These are phyloP conservation scores for Tieghemostelium lacteum DNA, from an alignment of 78 protist genomes.

Conservation along the genomic window DNA sequence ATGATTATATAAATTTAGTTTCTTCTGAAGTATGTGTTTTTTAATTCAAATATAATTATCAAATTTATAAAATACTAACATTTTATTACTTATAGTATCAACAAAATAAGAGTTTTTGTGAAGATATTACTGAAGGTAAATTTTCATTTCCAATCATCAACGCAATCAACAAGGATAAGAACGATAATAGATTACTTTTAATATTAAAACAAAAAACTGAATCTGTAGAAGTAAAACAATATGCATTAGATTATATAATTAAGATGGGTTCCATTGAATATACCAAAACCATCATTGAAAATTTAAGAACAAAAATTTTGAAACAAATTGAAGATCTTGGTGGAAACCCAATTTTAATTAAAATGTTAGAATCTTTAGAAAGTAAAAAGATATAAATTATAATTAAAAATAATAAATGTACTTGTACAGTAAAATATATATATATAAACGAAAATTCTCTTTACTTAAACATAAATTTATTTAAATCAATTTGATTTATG, in stretches of 20 bases:
- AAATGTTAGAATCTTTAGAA: constrained; percentile 23
- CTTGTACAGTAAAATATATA: no score
- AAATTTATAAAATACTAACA: background rate
- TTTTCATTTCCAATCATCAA: constrained; percentile 93
- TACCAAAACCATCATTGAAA: constrained; percentile 27
- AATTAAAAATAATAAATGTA: no score
- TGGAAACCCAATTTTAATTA: constrained; percentile 61
- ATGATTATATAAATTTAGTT: constrained; percentile 94
- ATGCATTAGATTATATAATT: constrained; percentile 74
- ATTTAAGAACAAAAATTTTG: constrained; percentile 3
- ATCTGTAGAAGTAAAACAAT: constrained; percentile 67
- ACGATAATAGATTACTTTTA: constrained; percentile 58
- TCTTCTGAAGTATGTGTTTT: constrained; percentile 67
- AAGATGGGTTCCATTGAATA: constrained; percentile 80
- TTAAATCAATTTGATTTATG: no score
- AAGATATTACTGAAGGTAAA: constrained; percentile 96
- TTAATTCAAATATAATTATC: background rate
- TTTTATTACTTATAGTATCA: constrained; percentile 45
- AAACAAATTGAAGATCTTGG: constrained; percentile 56
- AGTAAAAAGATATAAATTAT: background rate
- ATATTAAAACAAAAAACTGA: constrained; percentile 85
- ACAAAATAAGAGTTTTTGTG: constrained; percentile 70
- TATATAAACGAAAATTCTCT: no score
- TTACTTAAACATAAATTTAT: no score
- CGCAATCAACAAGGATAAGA: constrained; percentile 39